phyloP scores from a whole-genome alignment of 176 grass and related monocot genomes.

The Carex myosuroides region DNA sequence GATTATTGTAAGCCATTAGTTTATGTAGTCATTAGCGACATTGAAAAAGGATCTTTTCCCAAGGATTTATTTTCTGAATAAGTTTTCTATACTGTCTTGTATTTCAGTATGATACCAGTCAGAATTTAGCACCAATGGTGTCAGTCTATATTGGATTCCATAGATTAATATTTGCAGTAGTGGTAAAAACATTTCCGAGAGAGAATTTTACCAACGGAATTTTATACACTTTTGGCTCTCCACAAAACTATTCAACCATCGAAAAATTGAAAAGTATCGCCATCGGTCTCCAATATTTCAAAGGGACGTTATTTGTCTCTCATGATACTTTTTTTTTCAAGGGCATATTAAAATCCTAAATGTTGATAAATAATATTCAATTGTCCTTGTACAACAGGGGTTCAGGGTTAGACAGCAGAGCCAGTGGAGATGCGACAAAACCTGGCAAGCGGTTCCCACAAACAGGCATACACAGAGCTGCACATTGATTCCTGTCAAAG shows the following conservation, averaged over 20 bases:
- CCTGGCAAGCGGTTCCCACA: conserved; percentile 54
- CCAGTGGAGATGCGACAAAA: conserved; percentile 47
- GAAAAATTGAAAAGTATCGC: background rate
- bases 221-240: background rate
- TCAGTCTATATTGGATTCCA: background rate
- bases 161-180: background rate
- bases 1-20: conserved; percentile 51
- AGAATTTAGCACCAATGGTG: background rate
- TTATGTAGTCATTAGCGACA: conserved; percentile 53
- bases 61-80: conserved; percentile 55
- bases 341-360: background rate
- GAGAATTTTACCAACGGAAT: conserved; percentile 2
- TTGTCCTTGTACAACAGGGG: conserved; percentile 30
- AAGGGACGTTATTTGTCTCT: background rate
- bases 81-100: conserved; percentile 26
- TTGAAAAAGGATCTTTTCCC: conserved; percentile 48
- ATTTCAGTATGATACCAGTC: background rate
- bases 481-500: conserved; percentile 57
- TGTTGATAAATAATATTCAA: background rate
- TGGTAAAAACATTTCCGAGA: background rate
- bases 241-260: background rate
- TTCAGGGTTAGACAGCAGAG: conserved; percentile 71
- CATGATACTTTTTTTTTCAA: background rate
- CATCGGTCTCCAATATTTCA: background rate
- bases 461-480: conserved; percentile 44